These are phyloP conservation scores for Colletotrichum tabaci DNA, from an alignment of 2,329 filamentous ascomycete genomes.

Conservation along the genomic window DNA sequence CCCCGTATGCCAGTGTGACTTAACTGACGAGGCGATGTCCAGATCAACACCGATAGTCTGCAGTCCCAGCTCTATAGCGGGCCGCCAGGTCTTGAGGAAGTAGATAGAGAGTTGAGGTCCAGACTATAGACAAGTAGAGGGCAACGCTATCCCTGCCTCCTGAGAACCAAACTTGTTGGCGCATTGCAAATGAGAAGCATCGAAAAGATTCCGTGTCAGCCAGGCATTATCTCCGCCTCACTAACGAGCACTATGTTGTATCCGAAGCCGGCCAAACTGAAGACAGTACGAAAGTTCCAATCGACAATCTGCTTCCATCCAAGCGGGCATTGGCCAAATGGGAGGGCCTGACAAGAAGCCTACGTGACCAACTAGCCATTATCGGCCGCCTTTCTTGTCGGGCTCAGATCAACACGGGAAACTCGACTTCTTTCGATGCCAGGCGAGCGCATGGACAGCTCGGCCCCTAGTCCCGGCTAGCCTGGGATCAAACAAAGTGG, in stretches of 20 bases:
- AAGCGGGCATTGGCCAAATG: neutral
- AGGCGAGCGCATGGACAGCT: neutral
- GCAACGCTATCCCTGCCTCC: no score
- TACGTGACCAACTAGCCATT: neutral
- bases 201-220: neutral
- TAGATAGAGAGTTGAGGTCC: conserved; percentile 37
- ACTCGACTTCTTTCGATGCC: neutral
- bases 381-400: neutral
- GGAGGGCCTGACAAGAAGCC: neutral
- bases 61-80: conserved; percentile 42
- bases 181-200: neutral
- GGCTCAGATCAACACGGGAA: neutral
- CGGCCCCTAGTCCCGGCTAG: neutral
- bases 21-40: neutral
- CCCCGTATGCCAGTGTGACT: neutral
- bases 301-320: neutral
- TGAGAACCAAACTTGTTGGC: neutral
- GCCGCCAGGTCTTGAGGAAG: conserved; percentile 43
- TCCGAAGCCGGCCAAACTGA: neutral
- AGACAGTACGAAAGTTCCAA: neutral
- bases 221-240: neutral
- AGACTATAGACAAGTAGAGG: conserved; percentile 1
- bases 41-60: conserved; percentile 43
- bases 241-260: neutral
- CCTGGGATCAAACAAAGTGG: conserved; percentile 4